A percentile compares a stretch with the other conserved stretches of the same genome.
phyloP scores from a whole-genome alignment of 768 basidiomycete species.

The Termitomyces eurrhizus region DNA sequence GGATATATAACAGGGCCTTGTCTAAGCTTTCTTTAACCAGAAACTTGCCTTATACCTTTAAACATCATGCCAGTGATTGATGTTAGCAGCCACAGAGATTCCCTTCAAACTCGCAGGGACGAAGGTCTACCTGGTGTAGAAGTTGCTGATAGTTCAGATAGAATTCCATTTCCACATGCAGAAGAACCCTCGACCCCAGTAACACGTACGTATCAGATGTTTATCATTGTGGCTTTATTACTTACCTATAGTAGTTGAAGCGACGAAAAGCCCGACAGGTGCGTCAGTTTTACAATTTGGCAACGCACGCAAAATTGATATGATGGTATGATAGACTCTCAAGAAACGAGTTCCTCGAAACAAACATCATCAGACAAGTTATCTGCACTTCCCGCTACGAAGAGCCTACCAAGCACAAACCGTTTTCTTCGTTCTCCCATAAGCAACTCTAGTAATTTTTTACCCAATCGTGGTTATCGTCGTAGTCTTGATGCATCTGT shows the following conservation, averaged over 20 bases:
- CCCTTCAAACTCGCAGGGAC: background rate
- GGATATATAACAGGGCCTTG: background rate
- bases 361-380: constrained; percentile 44
- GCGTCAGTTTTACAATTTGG: background rate
- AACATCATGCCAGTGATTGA: background rate
- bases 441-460: constrained; percentile 21
- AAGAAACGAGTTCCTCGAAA: constrained; percentile 41
- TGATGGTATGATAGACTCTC: constrained; percentile 18
- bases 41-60: background rate
- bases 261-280: background rate
- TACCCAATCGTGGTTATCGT: constrained; percentile 26
- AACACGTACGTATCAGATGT: background rate
- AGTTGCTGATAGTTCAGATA: background rate
- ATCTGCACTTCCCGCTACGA: constrained; percentile 32
- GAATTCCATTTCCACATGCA: constrained; percentile 7
- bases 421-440: constrained; percentile 30
- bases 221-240: too few relatives aligned
- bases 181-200: background rate
- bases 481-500: constrained; percentile 39
- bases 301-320: background rate
- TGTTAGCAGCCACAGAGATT: background rate
- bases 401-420: constrained; percentile 29
- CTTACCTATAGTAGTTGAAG: background rate
- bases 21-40: background rate
- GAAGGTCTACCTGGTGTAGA: background rate